Evolutionary conservation across 345 rosid species (phyloP).

Genomic region (Salix suchowensis): DNA sequence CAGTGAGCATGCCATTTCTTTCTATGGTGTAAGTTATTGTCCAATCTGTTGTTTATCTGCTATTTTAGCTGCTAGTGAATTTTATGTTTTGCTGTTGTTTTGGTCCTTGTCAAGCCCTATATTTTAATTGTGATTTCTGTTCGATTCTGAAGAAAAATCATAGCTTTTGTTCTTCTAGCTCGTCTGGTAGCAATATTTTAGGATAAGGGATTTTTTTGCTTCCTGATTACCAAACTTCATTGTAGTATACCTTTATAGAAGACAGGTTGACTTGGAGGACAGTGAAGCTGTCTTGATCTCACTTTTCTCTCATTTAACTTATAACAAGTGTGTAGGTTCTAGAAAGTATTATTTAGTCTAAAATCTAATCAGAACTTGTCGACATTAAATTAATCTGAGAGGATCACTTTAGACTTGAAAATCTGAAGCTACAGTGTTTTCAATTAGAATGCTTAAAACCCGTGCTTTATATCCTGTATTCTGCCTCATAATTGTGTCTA

Average conservation of each 20-base stretch:
- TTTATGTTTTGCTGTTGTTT: background rate
- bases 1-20: conserved; percentile 44
- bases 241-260: background rate
- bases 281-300: background rate
- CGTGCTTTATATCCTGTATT: background rate
- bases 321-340: background rate
- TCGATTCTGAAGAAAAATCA: background rate
- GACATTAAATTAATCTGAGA: background rate
- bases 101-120: background rate
- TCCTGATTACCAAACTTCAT: background rate
- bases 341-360: background rate
- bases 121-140: background rate
- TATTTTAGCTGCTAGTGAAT: background rate
- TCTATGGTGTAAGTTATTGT: conserved; percentile 62
- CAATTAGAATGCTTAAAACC: background rate
- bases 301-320: background rate
- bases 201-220: background rate
- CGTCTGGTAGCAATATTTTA: background rate
- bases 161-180: background rate
- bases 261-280: background rate
- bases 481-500: too few species aligned
- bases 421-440: background rate
- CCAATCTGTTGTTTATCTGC: background rate
- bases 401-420: background rate
- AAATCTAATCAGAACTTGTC: background rate